phyloP scores from a whole-genome alignment of 352 stramenopile genomes.

The Pythium rhizo-oryzae region DNA sequence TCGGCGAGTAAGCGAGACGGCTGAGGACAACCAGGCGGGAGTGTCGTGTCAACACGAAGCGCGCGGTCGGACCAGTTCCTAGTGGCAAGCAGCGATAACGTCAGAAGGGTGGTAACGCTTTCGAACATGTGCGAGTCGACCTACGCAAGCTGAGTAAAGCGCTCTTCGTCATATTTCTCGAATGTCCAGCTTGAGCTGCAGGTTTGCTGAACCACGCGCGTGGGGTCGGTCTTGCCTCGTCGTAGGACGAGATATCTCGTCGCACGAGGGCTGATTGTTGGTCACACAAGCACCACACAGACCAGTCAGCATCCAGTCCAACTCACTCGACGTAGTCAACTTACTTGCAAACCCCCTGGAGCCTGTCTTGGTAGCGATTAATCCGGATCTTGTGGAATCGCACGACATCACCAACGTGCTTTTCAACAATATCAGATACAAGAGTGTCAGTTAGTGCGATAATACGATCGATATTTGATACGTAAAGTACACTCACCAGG shows the following conservation, averaged over 20 bases:
- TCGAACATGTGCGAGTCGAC: not conserved
- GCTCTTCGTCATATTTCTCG: constrained; percentile 50
- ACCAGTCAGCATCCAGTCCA: not conserved
- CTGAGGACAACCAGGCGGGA: constrained; percentile 51
- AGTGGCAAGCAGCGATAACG: not conserved
- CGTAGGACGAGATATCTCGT: constrained; percentile 70
- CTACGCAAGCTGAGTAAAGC: constrained; percentile 33
- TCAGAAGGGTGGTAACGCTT: not conserved
- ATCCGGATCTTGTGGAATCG: constrained; percentile 80
- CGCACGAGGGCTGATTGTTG: constrained; percentile 30
- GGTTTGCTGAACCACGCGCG: constrained; percentile 45
- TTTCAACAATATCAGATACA: not conserved
- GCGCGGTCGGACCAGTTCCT: constrained; percentile 43
- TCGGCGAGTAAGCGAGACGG: constrained; percentile 45
- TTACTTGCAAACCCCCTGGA: constrained; percentile 63
- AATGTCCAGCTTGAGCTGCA: constrained; percentile 66
- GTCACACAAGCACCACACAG: not conserved
- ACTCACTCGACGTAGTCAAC: constrained; percentile 5
- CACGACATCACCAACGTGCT: constrained; percentile 79
- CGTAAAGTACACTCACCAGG: constrained; percentile 35
- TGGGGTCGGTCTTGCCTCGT: constrained; percentile 25
- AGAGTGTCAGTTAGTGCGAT: not conserved
- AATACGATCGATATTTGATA: not conserved
- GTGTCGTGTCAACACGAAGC: constrained; percentile 46
- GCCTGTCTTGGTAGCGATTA: constrained; percentile 55